Percentiles rank a stretch among this genome's conserved stretches.
phyloP scores from a whole-genome alignment of 164 flowering plant species.

The Taxillus chinensis region DNA sequence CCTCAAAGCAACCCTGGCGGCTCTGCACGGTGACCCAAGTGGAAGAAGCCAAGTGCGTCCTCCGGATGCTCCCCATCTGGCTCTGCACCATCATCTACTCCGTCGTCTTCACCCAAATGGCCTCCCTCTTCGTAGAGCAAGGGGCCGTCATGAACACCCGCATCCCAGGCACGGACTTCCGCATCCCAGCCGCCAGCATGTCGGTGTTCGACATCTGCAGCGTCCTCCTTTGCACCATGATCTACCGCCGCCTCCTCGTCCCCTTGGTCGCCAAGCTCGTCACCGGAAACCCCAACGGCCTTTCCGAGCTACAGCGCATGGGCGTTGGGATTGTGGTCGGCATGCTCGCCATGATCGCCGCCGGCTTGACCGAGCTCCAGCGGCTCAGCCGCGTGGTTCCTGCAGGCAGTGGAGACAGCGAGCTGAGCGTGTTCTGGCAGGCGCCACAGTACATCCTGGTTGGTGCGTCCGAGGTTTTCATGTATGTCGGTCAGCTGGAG shows the following conservation, averaged over 20 bases:
- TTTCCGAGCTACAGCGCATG: conserved; percentile 62
- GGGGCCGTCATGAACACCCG: conserved; percentile 61
- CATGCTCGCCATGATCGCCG: conserved; percentile 56
- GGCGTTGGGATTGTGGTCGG: conserved; percentile 49
- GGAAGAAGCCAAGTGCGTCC: conserved; percentile 78
- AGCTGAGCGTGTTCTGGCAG: conserved; percentile 55
- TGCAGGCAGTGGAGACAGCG: conserved; percentile 20
- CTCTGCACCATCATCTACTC: conserved; percentile 89
- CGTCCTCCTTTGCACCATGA: conserved; percentile 50
- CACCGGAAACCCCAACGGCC: conserved; percentile 49
- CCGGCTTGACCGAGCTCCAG: conserved; percentile 36
- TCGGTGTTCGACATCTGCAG: conserved; percentile 74
- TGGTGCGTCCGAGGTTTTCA: conserved; percentile 85
- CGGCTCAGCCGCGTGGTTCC: conserved; percentile 26
- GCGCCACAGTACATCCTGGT: conserved; percentile 60
- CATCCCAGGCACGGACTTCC: conserved; percentile 30
- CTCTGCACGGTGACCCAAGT: conserved; percentile 91
- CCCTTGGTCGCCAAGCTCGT: conserved; percentile 36
- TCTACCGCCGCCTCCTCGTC: conserved; percentile 47
- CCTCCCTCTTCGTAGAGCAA: conserved; percentile 89
- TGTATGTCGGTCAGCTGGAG: conserved; percentile 84
- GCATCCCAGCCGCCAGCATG: conserved; percentile 87
- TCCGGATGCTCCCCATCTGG: conserved; percentile 78
- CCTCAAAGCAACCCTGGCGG: conserved; percentile 47
- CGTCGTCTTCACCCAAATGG: conserved; percentile 91